Conservation (phyloP, 371 early-diverging fungal species). For the Smittium culicis region DNA sequence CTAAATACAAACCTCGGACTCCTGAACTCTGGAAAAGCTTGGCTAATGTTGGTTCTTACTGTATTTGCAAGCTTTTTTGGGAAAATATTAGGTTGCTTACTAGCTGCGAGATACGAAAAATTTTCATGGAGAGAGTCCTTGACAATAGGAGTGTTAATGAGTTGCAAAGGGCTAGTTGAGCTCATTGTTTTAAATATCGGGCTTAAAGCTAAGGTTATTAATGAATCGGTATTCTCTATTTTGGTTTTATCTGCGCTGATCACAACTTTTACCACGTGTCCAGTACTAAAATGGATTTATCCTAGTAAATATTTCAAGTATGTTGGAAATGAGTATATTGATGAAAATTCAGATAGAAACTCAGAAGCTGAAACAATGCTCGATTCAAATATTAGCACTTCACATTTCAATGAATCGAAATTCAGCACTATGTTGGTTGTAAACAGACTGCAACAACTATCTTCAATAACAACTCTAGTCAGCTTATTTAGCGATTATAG, state of each 20-base stretch:
- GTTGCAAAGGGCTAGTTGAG: constrained; percentile 89
- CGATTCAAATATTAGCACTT: not conserved
- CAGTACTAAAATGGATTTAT: constrained; percentile 40
- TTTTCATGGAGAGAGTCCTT: constrained; percentile 69
- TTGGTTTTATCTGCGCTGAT: constrained; percentile 79
- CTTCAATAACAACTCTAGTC: constrained; percentile 55
- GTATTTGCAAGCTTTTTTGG: constrained; percentile 66
- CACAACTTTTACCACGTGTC: constrained; percentile 65
- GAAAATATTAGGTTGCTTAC: constrained; percentile 70
- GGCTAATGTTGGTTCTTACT: constrained; percentile 67
- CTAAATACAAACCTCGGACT: constrained; percentile 71
- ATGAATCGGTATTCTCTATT: constrained; percentile 59
- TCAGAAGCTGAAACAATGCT: not conserved
- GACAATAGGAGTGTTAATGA: constrained; percentile 85
- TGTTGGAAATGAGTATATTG: no score
- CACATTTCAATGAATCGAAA: not conserved
- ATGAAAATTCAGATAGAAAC: constrained; percentile 13
- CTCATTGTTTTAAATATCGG: constrained; percentile 88
- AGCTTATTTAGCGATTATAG: constrained; percentile 34
- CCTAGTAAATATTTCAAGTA: constrained; percentile 40
- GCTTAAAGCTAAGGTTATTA: constrained; percentile 66
- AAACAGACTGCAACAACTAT: constrained; percentile 47
- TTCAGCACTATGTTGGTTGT: constrained; percentile 37
- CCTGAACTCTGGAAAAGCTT: constrained; percentile 49
- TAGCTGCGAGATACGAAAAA: constrained; percentile 50